phyloP scores from a whole-genome alignment of 2,329 filamentous ascomycete genomes.

The Trichoderma afroharzianum region DNA sequence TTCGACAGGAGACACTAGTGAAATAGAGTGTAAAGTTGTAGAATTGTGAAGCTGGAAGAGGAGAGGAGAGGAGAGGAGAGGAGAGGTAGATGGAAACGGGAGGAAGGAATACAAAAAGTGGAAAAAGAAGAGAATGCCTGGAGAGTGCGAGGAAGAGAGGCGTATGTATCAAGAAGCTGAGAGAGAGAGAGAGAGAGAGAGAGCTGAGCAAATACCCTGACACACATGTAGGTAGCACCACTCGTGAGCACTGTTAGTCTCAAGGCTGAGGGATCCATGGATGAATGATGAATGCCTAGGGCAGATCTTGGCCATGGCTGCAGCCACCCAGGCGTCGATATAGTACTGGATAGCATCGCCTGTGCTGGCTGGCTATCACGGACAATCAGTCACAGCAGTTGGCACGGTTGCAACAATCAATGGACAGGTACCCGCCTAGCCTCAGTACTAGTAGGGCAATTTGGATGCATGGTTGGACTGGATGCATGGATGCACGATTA shows the following conservation, averaged over 20 bases:
- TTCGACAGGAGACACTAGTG: not conserved
- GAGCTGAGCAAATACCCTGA: slow-evolving; percentile 1
- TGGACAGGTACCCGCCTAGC: not conserved
- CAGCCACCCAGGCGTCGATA: slow-evolving; percentile 16
- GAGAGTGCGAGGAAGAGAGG: slow-evolving; percentile 4
- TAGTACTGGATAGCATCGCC: not conserved
- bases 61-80: too few relatives aligned
- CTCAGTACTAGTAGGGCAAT: not conserved
- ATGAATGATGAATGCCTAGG: slow-evolving; percentile 8
- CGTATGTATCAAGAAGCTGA: slow-evolving; percentile 4
- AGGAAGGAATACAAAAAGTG: not conserved
- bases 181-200: too few relatives aligned
- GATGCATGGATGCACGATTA: not conserved
- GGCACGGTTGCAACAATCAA: not conserved
- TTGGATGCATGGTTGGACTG: not conserved
- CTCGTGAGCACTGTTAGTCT: not conserved
- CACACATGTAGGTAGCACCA: not conserved
- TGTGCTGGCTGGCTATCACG: not conserved
- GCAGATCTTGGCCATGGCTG: slow-evolving; percentile 16
- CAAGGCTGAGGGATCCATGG: not conserved
- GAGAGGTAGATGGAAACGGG: not conserved
- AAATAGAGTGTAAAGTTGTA: not conserved
- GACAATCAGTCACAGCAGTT: not conserved
- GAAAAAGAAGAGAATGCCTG: not conserved
- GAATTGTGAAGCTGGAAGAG: not conserved